phyloP scores from a whole-genome alignment of 768 basidiomycete genomes.

The Termitomyces bulborhizus region DNA sequence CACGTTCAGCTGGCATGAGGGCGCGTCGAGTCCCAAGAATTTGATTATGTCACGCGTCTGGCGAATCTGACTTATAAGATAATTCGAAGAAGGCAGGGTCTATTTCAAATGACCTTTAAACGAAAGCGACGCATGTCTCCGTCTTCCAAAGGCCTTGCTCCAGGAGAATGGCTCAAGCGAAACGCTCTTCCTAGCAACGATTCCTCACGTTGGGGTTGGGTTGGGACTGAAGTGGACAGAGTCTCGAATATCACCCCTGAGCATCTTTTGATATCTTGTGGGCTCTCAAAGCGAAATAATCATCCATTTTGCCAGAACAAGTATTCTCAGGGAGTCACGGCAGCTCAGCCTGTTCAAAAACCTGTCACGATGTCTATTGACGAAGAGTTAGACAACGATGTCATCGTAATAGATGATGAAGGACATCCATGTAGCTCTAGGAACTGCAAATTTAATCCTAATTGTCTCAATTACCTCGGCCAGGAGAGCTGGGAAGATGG shows the following conservation, averaged over 20 bases:
- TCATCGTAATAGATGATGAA: constrained; percentile 69
- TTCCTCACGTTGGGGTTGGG: constrained; percentile 73
- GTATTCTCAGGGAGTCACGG: constrained; percentile 23
- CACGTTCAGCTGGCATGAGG: constrained; percentile 2
- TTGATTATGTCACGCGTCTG: constrained; percentile 3
- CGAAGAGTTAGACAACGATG: constrained; percentile 51
- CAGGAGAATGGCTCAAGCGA: constrained; percentile 61
- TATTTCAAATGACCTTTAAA: constrained; percentile 46
- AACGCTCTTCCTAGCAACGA: constrained; percentile 39
- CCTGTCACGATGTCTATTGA: constrained; percentile 14
- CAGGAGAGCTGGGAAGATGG: constrained; percentile 76
- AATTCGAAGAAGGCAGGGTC: neutral
- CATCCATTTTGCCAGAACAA: constrained; percentile 56
- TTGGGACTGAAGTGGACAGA: constrained; percentile 55
- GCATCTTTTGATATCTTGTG: constrained; percentile 63
- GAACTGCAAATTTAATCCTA: constrained; percentile 68
- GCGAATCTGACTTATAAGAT: neutral
- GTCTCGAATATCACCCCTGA: constrained; percentile 57
- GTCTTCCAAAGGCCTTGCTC: constrained; percentile 42
- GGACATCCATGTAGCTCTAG: constrained; percentile 49
- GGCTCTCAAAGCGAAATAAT: constrained; percentile 47
- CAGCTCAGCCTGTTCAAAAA: constrained; percentile 4
- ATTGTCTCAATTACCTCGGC: constrained; percentile 85
- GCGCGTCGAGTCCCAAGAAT: neutral
- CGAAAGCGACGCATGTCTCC: constrained; percentile 50